Evolutionary conservation across 2,329 filamentous ascomycete genomes (phyloP).

Genomic region (Diaporthe helianthi): DNA sequence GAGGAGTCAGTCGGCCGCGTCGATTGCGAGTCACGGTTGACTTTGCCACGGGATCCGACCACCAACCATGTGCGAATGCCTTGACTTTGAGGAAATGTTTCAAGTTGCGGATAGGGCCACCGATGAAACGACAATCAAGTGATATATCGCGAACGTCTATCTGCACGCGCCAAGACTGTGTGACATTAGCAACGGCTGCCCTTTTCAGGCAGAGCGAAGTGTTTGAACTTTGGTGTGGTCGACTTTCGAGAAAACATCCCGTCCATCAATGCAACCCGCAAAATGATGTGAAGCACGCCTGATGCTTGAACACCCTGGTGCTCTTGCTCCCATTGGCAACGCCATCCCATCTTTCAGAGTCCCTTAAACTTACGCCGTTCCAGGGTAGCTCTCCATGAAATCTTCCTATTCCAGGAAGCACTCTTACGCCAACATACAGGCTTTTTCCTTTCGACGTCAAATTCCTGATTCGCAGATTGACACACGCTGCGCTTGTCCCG

Average conservation of each 20-base stretch:
- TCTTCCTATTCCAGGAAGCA: constrained; percentile 2
- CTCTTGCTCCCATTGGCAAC: not conserved
- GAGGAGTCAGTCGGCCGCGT: constrained; percentile 13
- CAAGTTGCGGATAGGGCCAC: not conserved
- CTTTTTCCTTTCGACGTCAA: not conserved
- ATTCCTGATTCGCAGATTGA: not conserved
- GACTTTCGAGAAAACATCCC: constrained; percentile 13
- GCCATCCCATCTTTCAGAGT: constrained; percentile 1
- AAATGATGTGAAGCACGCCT: constrained; percentile 16
- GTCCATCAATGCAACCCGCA: not conserved
- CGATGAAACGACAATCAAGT: constrained; percentile 14
- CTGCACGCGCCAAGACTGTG: constrained; percentile 6
- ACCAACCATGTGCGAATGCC: not conserved
- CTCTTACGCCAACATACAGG: not conserved
- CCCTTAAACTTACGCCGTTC: constrained; percentile 7
- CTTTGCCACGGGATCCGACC: not conserved
- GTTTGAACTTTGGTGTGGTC: not conserved
- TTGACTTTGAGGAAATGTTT: constrained; percentile 8
- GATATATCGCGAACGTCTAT: constrained; percentile 4
- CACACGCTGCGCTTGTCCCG: too few species aligned
- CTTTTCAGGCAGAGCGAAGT: not conserved
- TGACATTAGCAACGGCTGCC: constrained; percentile 18
- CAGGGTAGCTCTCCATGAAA: not conserved
- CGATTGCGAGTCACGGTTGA: constrained; percentile 3
- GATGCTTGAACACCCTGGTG: constrained; percentile 12